Conservation (phyloP, 1,284 basidiomycete species). For the Puccinia novopanici region DNA sequence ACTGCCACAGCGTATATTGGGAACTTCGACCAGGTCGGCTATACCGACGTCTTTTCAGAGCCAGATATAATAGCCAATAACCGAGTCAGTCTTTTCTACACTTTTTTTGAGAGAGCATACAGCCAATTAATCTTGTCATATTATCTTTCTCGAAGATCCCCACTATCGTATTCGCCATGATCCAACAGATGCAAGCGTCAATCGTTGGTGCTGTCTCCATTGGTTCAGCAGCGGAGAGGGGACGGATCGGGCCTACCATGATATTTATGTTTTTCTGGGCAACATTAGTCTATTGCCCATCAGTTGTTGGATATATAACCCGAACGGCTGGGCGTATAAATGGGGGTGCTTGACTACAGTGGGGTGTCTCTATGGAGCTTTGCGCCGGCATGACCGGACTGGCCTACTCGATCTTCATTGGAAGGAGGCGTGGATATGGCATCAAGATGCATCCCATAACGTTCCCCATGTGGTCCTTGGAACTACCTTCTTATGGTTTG, state of each 20-base stretch:
- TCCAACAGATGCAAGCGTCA: conserved; percentile 60
- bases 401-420: conserved; percentile 88
- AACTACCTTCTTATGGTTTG: conserved; percentile 86
- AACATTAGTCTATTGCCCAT: conserved; percentile 78
- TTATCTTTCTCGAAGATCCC: conserved; percentile 36
- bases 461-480: conserved; percentile 86
- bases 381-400: conserved; percentile 82
- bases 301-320: conserved; percentile 91
- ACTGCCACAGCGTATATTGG: conserved; percentile 71
- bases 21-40: conserved; percentile 67
- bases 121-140: background rate
- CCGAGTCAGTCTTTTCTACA: conserved; percentile 60
- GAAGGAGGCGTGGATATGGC: conserved; percentile 82
- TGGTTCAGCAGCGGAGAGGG: conserved; percentile 77
- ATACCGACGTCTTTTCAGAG: conserved; percentile 70
- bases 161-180: conserved; percentile 33
- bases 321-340: conserved; percentile 82
- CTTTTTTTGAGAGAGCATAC: background rate
- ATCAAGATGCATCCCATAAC: conserved; percentile 81
- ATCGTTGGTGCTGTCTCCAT: conserved; percentile 64
- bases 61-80: conserved; percentile 70
- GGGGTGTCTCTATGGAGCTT: conserved; percentile 93
- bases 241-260: conserved; percentile 81
- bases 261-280: conserved; percentile 84
- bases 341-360: conserved; percentile 89